Evolutionary conservation across 176 grass and related monocot genomes (phyloP), one percentile per base, ranked within the genome.

Genomic region (Carex pumila): DNA sequence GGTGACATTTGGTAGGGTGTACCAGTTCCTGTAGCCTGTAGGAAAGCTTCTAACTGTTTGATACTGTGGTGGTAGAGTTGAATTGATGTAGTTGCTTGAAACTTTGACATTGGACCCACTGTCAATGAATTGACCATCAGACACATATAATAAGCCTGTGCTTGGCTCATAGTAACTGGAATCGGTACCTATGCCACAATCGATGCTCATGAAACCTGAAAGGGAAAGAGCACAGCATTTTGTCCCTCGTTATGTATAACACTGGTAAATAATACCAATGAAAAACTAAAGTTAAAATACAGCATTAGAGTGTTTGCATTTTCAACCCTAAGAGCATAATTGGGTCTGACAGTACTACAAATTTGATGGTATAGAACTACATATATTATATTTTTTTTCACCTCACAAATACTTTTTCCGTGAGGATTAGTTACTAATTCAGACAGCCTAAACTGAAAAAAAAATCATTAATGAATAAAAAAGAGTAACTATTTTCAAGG

Each of bases 151-250:
- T 21, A 88, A 0, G 11, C 21, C 29, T 57, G 79, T 91, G 3
- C 15, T 31, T 4, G 57, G 2, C 2, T 91, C 86, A 10, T 60
- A 4, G 31, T 91, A 91, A 30, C 30, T 88, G 0, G 65, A 53
- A 25, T 55, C 69, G 17, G 47, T 57, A 3, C 61, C 12, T 65
- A 59, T 60, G 6, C 89, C 89, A 3, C 89, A 91, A 22, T 90
- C 88, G 1, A 90, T 86, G 69, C 71, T 90, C 65, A 89, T 86
- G 61, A 86, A 86, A 19, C 80, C 83, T 88, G 21, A 73, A 17
- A 41, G 12, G 3, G 30, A 57, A 2, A 32, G 29, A 37, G n/a
- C 0, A 58, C 29, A 3, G 45, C 21, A 79, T 78, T 78, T 14
- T 78, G 18, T 14, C 47, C 17, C 11, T 14, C 32, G 63, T 65